Base-by-base conservation (phyloP, 345 rosid genomes). In the Camelina laxa region DNA sequence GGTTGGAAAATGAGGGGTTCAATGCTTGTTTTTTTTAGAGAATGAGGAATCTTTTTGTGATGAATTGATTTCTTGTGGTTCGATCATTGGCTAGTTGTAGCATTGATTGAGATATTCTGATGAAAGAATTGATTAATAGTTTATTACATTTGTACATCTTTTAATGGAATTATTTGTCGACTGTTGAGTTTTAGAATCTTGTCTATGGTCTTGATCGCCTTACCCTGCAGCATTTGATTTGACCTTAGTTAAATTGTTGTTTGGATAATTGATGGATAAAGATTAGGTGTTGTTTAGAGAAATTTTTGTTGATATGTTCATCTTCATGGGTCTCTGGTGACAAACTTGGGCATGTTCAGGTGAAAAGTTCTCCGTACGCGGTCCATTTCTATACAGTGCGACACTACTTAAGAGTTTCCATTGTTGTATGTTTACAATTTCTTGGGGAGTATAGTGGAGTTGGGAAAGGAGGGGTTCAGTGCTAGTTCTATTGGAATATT, bases 181-280 rank as follows among this genome's bases (percentile, higher is more conserved):
- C 20, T 63, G 38, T 27, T 4, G 9, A 63, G 54, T 27, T 63
- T 12, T 63, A 24, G 21, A 63, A 24, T 63, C 67, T 44, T 51
- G 24, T 63, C n/a, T 65, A 30, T 58, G 39, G 53, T 74, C 51
- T 58, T 31, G 19, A 44, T 72, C 63, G 70, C 10, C 33, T 49
- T 60, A n/a, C 69, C 22, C 21, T 65, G 50, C 35, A 65, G 47
- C 72, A 47, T 33, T 56, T 38, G 33, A 4, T 30, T 58, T 0
- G 1, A 7, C n/a, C 16, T 42, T 42, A 42, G n/a, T 13, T 42
- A 42, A 42, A 42, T 42, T 14, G 47, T 42, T 42, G 47, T 42
- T 42, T 42, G 47, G 47, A 42, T 13, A 42, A 42, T 4, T 42
- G 47, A 42, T 14, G 47, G 7, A 13, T 42, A 42, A 42, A 4